These are phyloP conservation scores for Candida germanica DNA, from an alignment of 805 yeast genomes.

Conservation along the genomic window DNA sequence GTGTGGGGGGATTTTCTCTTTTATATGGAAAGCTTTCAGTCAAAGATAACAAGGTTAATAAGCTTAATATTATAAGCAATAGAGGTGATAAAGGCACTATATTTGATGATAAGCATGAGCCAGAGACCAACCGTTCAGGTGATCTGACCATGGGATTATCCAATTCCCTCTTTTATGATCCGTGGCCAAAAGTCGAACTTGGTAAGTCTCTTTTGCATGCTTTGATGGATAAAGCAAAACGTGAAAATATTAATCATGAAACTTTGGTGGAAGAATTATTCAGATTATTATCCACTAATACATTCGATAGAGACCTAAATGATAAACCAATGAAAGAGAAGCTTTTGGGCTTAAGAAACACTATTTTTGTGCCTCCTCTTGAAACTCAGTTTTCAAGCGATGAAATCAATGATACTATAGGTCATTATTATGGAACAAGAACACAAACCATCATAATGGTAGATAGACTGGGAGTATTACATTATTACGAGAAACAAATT, in stretches of 20 bases:
- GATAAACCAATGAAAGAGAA: conserved; percentile 20
- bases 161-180: conserved; percentile 60
- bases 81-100: conserved; percentile 41
- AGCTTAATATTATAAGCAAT: conserved; percentile 48
- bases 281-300: conserved; percentile 46
- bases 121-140: background rate
- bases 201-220: conserved; percentile 40
- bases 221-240: conserved; percentile 17
- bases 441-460: conserved; percentile 77
- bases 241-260: conserved; percentile 25
- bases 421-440: conserved; percentile 76
- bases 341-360: conserved; percentile 44
- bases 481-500: conserved; percentile 60
- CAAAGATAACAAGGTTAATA: conserved; percentile 24
- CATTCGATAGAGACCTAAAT: conserved; percentile 24
- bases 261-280: conserved; percentile 52
- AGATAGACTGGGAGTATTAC: conserved; percentile 47
- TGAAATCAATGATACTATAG: conserved; percentile 25
- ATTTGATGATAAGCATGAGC: conserved; percentile 19
- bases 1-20: conserved; percentile 63
- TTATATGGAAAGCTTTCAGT: conserved; percentile 49
- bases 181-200: conserved; percentile 70
- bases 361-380: conserved; percentile 74
- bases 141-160: conserved; percentile 54
- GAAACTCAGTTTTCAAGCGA: conserved; percentile 16